phyloP scores from a whole-genome alignment of 2,329 filamentous ascomycete species.

The Aspergillus amoenus region DNA sequence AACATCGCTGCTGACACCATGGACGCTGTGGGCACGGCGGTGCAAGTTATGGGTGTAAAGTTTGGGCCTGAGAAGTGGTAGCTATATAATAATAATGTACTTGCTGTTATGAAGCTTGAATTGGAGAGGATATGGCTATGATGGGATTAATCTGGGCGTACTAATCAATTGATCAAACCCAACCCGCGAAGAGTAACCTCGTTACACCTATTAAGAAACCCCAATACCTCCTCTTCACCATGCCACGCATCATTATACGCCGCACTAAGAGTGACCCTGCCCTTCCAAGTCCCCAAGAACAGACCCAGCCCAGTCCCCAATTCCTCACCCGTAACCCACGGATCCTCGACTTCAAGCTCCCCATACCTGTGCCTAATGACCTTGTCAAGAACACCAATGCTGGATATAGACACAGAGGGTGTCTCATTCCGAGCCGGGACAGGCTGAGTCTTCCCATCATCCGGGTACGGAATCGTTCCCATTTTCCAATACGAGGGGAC shows the following conservation, averaged over 20 bases:
- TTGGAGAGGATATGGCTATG: no score
- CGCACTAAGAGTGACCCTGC: slow-evolving; percentile 37
- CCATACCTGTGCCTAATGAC: slow-evolving; percentile 31
- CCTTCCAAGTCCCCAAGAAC: slow-evolving; percentile 43
- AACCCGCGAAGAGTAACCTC: neutral
- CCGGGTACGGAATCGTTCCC: slow-evolving; percentile 13
- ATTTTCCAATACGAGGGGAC: slow-evolving; percentile 21
- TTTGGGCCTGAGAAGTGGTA: slow-evolving; percentile 57
- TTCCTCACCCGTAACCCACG: slow-evolving; percentile 50
- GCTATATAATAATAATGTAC: no score
- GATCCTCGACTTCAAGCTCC: slow-evolving; percentile 29
- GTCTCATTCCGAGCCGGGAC: slow-evolving; percentile 18
- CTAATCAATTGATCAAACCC: neutral
- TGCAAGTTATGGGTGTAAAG: slow-evolving; percentile 58
- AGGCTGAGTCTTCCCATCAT: slow-evolving; percentile 2
- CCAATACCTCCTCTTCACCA: slow-evolving; percentile 18
- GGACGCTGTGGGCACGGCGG: slow-evolving; percentile 60
- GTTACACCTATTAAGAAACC: slow-evolving; percentile 20
- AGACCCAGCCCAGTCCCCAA: slow-evolving; percentile 37
- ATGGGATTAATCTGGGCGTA: no score
- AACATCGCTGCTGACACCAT: slow-evolving; percentile 58
- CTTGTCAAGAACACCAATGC: slow-evolving; percentile 32
- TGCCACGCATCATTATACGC: slow-evolving; percentile 49
- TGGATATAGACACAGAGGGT: slow-evolving; percentile 26
- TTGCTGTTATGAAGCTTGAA: no score